Evolutionary conservation across 1,139 yeast species (phyloP).

Genomic region (Diutina neorugosa): DNA sequence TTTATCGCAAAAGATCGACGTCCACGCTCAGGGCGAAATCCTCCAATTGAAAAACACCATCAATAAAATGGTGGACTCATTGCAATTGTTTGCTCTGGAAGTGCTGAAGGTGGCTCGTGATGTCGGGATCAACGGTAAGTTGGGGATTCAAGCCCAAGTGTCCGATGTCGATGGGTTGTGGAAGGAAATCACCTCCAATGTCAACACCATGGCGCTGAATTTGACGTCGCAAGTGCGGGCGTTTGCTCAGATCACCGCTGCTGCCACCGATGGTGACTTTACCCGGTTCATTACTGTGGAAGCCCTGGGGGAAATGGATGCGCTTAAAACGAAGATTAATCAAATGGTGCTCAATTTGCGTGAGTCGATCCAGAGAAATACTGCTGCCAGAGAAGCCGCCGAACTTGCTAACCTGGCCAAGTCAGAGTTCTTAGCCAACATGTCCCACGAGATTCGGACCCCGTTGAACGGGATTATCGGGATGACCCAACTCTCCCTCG

Average conservation of each 20-base stretch:
- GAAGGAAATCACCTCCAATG: conserved; percentile 90
- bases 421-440: conserved; percentile 81
- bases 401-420: conserved; percentile 85
- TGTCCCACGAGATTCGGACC: conserved; percentile 86
- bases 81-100: conserved; percentile 79
- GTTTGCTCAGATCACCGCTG: conserved; percentile 86
- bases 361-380: conserved; percentile 81
- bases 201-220: conserved; percentile 86
- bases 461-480: conserved; percentile 91
- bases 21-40: conserved; percentile 82
- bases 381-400: conserved; percentile 91
- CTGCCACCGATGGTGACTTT: conserved; percentile 90
- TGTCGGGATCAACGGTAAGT: conserved; percentile 86
- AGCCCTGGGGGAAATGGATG: conserved; percentile 91
- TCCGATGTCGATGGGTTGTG: conserved; percentile 84
- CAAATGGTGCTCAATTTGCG: conserved; percentile 84
- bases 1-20: conserved; percentile 75
- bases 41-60: conserved; percentile 69
- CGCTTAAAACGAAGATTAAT: conserved; percentile 77
- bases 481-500: conserved; percentile 81
- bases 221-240: conserved; percentile 88
- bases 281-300: conserved; percentile 84
- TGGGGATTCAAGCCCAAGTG: conserved; percentile 87
- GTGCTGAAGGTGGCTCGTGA: conserved; percentile 85
- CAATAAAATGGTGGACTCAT: conserved; percentile 85